Evolutionary conservation across 805 yeast species (phyloP), one percentile per base, ranked within the genome.

Genomic region (Hanseniaspora opuntiae): DNA sequence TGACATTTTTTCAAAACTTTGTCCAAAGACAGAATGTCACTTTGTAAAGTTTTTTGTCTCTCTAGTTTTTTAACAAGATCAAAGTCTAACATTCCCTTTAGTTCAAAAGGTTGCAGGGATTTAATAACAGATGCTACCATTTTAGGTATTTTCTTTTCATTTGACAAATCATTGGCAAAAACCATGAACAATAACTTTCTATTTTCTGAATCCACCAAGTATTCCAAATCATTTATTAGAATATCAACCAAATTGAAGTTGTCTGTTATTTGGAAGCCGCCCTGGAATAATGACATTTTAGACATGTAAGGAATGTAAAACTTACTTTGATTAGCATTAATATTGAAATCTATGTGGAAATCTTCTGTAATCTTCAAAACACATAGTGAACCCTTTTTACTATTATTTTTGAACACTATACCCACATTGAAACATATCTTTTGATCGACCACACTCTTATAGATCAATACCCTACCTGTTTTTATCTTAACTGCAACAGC

Each of bases 401-500:
- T 25, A 59, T 60, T 44, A 58, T 60, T 61, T 30, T 72, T 78
- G 38, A 76, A 69, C 25, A 82, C 66, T 54, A 82, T 73, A 5
- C 88, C 94, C 17, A 65, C 48, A 49, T 62, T 61, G 10, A 58
- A 54, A 16, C 22, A 25, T 17, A 49, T 38, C n/a, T 45, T 59
- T 16, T 65, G 63, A 4, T 66, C 73, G 7, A 69, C 62, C 5
- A 64, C 63, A 61, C 80, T 82, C 56, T 78, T 72, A 63, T 70
- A 86, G 6, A 81, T 71, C 51, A 85, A 60, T 47, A 84, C 62
- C 56, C 83, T 71, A 2, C 89, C 90, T 1, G 67, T 62, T 52
- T 66, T 71, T 50, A 84, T 65, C 19, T 73, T 66, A 35, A 71
- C 71, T 53, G 76, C 72, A n/a, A 76, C 66, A 2, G 71, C 61